Evolutionary conservation across 495 filamentous ascomycete genomes (phyloP).

Genomic region (Barbatosphaeria neglecta): DNA sequence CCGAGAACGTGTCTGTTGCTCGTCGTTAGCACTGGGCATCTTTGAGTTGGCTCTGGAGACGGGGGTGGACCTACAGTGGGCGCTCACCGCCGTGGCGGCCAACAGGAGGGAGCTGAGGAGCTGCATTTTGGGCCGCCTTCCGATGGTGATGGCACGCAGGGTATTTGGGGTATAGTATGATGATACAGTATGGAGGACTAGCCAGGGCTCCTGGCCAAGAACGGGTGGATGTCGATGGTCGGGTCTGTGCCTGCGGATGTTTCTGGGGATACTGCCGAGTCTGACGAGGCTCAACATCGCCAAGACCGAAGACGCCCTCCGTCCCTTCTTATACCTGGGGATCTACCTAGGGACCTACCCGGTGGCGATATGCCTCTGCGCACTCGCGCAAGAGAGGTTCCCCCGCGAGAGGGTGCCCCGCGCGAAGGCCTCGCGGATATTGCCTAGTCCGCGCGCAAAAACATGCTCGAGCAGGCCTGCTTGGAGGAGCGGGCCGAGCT

Average conservation of each 20-base stretch:
- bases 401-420: not conserved
- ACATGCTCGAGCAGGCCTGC: not conserved
- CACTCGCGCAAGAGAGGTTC: too few relatives aligned
- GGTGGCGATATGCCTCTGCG: too few relatives aligned
- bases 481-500: not conserved
- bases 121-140: not conserved
- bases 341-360: too few relatives aligned
- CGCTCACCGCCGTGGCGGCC: not conserved
- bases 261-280: not conserved
- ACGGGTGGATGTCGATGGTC: not conserved
- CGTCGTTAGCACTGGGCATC: too few relatives aligned
- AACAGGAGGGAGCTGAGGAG: not conserved
- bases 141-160: not conserved
- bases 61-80: not conserved
- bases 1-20: constrained; percentile 1
- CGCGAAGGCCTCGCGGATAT: not conserved
- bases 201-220: too few relatives aligned
- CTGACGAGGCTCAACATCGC: not conserved
- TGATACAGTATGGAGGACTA: too few relatives aligned
- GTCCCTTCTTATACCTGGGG: not conserved
- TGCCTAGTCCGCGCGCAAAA: not conserved
- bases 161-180: not conserved
- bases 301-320: not conserved
- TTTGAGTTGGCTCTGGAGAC: not conserved
- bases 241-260: too few relatives aligned